Evolutionary conservation across 208 protist genomes (phyloP).

Genomic region (Acanthamoeba lenticulata): DNA sequence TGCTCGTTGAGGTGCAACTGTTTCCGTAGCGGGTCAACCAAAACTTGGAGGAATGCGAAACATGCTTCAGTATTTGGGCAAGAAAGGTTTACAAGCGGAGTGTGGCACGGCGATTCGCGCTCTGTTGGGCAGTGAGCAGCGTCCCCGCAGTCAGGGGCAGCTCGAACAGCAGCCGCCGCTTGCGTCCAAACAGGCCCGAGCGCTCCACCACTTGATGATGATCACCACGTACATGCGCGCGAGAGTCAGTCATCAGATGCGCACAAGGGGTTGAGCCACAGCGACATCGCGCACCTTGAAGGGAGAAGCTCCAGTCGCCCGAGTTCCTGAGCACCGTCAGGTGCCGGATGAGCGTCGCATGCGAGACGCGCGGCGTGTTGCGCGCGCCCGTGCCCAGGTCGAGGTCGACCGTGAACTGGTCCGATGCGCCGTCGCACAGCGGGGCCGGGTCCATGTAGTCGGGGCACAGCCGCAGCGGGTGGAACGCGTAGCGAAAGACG

Average conservation of each 20-base stretch:
- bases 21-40: no score
- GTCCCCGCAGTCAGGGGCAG: no score
- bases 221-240: background rate
- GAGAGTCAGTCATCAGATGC: background rate
- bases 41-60: no score
- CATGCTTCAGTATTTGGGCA: no score
- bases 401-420: background rate
- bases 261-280: no score
- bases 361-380: background rate
- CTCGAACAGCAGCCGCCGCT: background rate
- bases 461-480: background rate
- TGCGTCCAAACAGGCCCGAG: background rate
- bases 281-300: background rate
- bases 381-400: background rate
- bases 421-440: background rate
- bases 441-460: background rate
- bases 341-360: background rate
- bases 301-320: background rate
- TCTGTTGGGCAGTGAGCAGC: no score
- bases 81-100: no score
- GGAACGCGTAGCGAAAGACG: background rate
- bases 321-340: background rate
- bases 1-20: no score
- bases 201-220: slow-evolving; percentile 5
- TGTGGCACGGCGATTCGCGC: no score